Evolutionary conservation across 345 rosid genomes (phyloP).

Genomic region (Geranium rotundifolium): DNA sequence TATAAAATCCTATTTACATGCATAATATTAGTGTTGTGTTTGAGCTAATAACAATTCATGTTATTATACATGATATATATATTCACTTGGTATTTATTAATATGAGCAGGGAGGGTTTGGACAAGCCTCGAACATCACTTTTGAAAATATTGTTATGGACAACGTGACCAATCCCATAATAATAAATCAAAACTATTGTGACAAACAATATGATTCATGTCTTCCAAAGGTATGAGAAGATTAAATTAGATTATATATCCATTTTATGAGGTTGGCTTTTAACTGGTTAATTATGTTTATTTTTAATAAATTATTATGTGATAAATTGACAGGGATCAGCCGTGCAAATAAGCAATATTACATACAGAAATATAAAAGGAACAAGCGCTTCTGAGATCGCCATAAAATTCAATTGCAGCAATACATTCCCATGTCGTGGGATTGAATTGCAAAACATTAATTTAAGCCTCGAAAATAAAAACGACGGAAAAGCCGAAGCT

Average conservation of each 20-base stretch:
- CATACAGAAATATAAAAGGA: conserved; percentile 27
- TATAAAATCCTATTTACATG: no score
- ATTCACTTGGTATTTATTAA: no score
- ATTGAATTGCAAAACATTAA: conserved; percentile 39
- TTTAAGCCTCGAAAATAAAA: conserved; percentile 15
- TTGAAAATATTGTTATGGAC: conserved; percentile 38
- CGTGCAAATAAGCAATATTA: conserved; percentile 20
- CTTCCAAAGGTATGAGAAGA: conserved; percentile 17
- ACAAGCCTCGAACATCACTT: conserved; percentile 46
- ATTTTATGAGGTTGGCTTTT: background rate
- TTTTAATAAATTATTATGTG: background rate
- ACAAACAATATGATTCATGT: conserved; percentile 42
- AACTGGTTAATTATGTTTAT: background rate
- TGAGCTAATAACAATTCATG: no score
- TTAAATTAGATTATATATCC: background rate
- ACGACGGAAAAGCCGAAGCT: no score
- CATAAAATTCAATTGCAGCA: conserved; percentile 22
- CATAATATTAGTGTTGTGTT: no score
- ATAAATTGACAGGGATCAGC: conserved; percentile 16
- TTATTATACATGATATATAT: no score
- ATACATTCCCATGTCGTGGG: conserved; percentile 20
- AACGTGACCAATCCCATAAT: conserved; percentile 47
- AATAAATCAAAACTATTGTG: conserved; percentile 44
- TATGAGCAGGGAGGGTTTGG: conserved; percentile 16
- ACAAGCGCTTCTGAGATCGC: conserved; percentile 26